These are phyloP conservation scores for Harrya chromipes DNA, from an alignment of 768 basidiomycete genomes.

Conservation along the genomic window DNA sequence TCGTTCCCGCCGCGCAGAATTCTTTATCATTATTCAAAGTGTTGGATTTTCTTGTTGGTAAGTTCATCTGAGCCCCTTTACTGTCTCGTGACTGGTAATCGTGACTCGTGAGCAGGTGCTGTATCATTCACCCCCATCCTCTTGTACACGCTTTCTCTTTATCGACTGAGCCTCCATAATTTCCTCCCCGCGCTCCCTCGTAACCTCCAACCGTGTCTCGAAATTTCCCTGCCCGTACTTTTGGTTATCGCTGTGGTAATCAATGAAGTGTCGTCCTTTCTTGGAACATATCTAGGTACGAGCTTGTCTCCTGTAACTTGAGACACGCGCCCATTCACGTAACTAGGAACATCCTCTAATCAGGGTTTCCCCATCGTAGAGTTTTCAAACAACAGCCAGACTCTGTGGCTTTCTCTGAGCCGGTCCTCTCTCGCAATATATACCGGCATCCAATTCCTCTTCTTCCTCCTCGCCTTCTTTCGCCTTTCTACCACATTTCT, in stretches of 20 bases:
- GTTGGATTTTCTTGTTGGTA: constrained; percentile 63
- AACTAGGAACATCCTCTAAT: constrained; percentile 8
- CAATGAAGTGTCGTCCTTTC: constrained; percentile 64
- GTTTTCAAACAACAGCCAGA: constrained; percentile 37
- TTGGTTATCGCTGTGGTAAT: constrained; percentile 53
- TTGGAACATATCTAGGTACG: constrained; percentile 56
- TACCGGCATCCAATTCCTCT: constrained; percentile 52
- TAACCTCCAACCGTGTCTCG: constrained; percentile 43
- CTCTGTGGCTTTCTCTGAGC: constrained; percentile 56
- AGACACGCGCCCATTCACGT: not conserved
- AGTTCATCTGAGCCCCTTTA: constrained; percentile 20
- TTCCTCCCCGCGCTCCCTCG: constrained; percentile 53
- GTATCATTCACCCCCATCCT: constrained; percentile 65
- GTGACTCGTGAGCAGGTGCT: constrained; percentile 33
- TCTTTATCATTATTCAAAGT: constrained; percentile 45
- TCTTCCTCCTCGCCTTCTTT: constrained; percentile 57
- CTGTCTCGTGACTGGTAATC: not conserved
- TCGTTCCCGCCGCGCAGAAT: constrained; percentile 48
- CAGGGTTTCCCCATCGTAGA: constrained; percentile 33
- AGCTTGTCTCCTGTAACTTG: not conserved
- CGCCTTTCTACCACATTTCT: constrained; percentile 51
- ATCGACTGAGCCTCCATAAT: constrained; percentile 49
- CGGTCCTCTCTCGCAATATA: constrained; percentile 59
- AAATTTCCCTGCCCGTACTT: constrained; percentile 45
- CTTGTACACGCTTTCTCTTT: constrained; percentile 60